phyloP scores from a whole-genome alignment of 1,284 basidiomycete genomes.

The Fomes fomentarius region DNA sequence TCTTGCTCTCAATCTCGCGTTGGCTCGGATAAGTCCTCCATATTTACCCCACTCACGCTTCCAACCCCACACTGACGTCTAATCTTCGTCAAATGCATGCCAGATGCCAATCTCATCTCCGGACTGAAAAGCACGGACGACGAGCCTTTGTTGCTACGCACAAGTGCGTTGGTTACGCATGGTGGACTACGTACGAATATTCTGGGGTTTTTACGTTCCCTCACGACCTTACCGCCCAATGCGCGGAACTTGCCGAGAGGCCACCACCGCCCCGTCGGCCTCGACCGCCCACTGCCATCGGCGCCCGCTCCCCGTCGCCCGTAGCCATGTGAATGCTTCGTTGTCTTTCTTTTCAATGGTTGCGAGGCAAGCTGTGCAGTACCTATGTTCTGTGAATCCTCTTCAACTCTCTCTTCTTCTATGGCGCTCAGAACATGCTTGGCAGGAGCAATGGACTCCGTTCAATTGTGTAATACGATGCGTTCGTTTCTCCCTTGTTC shows the following conservation, averaged over 20 bases:
- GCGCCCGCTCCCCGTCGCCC: background rate
- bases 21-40: background rate
- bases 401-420: background rate
- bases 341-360: background rate
- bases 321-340: background rate
- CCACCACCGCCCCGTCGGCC: background rate
- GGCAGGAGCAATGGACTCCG: too few relatives aligned
- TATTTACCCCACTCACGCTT: background rate
- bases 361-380: background rate
- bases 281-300: background rate
- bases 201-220: background rate
- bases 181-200: background rate
- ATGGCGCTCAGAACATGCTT: too few relatives aligned
- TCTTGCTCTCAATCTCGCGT: background rate
- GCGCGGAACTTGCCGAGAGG: constrained; percentile 3
- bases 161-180: background rate
- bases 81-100: background rate
- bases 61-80: constrained; percentile 6
- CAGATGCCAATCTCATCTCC: too few relatives aligned
- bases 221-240: background rate
- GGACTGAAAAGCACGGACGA: too few relatives aligned
- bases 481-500: too few relatives aligned
- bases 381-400: too few relatives aligned
- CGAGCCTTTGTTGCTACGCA: too few relatives aligned
- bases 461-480: too few relatives aligned